phyloP scores from a whole-genome alignment of 805 yeast species.

The Zygoascus tannicola region DNA sequence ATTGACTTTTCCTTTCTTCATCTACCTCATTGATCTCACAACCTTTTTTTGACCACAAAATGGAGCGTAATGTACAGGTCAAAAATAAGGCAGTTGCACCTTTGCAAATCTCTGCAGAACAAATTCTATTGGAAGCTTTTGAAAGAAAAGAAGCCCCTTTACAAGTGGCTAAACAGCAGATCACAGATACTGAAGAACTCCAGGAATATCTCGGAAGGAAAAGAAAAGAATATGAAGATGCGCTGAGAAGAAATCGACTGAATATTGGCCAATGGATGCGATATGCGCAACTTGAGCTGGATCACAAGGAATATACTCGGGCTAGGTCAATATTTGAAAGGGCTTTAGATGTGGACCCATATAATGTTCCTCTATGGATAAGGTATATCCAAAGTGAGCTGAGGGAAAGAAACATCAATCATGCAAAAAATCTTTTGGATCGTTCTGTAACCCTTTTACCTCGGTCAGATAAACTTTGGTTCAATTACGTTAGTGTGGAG shows the following conservation, averaged over 20 bases:
- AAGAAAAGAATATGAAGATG: conserved; percentile 75
- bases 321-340: conserved; percentile 86
- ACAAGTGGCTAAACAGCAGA: conserved; percentile 35
- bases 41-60: no score
- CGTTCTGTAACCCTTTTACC: conserved; percentile 71
- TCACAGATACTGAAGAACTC: conserved; percentile 72
- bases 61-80: conserved; percentile 16
- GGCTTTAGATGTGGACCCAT: conserved; percentile 66
- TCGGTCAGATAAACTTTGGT: conserved; percentile 79
- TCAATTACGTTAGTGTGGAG: conserved; percentile 68
- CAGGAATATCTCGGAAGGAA: conserved; percentile 66
- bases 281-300: conserved; percentile 80
- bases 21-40: no score
- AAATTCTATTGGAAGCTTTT: conserved; percentile 53
- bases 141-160: conserved; percentile 37
- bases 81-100: conserved; percentile 38
- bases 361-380: conserved; percentile 77
- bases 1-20: no score
- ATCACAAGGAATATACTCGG: conserved; percentile 65
- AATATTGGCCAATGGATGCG: conserved; percentile 85
- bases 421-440: conserved; percentile 78
- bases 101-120: conserved; percentile 55
- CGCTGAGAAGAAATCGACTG: conserved; percentile 72
- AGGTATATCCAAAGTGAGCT: conserved; percentile 74
- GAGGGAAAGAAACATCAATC: conserved; percentile 62